Percentiles rank a stretch among this genome's conserved stretches.
Conservation (phyloP, 805 yeast species). For the Metschnikowia amazonensis region DNA sequence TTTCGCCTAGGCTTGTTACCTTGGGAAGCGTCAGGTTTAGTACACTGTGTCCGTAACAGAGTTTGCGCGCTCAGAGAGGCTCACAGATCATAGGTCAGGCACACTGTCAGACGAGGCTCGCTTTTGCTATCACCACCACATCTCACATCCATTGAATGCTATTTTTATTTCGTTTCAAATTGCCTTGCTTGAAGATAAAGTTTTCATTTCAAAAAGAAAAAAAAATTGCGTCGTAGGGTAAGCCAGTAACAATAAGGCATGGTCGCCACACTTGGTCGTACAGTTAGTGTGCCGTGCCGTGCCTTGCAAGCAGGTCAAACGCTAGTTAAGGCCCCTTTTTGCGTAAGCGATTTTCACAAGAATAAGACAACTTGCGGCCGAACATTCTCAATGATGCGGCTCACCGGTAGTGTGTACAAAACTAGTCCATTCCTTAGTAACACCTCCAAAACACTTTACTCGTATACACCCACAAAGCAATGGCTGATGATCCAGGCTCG, state of each 20-base stretch:
- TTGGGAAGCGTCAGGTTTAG: no score
- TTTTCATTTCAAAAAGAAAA: no score
- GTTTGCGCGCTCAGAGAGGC: no score
- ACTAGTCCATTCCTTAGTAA: neutral
- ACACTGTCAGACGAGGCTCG: no score
- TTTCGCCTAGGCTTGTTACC: no score
- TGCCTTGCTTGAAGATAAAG: no score
- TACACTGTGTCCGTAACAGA: no score
- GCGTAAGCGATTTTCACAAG: conserved; percentile 1
- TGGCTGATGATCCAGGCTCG: conserved; percentile 9
- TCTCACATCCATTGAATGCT: no score
- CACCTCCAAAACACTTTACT: neutral
- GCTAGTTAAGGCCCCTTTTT: neutral
- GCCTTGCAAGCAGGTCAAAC: neutral
- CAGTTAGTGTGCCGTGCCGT: neutral
- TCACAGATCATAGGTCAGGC: no score
- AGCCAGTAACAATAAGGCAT: neutral
- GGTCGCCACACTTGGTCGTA: neutral
- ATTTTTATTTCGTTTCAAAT: no score
- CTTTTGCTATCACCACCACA: no score
- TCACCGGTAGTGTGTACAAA: conserved; percentile 3
- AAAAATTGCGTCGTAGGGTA: neutral
- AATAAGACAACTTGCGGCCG: neutral
- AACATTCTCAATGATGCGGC: conserved; percentile 3
- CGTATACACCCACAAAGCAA: neutral